Conservation (phyloP, 2,329 filamentous ascomycete genomes). For the Penicillium sp. region DNA sequence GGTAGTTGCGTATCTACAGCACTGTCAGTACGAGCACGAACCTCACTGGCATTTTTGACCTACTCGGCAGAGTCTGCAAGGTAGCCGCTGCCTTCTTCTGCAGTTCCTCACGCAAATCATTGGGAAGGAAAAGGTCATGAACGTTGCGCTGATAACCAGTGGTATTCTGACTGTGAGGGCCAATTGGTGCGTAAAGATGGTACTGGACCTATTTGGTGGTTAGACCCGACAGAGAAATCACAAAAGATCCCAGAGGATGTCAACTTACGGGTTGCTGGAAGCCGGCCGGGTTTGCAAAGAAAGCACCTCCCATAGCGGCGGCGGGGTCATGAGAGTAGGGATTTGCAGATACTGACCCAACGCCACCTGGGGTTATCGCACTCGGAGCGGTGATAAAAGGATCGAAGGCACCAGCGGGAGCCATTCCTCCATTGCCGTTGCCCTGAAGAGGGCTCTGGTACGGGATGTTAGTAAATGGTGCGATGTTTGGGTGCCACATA, state of each 20-base stretch:
- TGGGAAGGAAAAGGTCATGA: slow-evolving; percentile 88
- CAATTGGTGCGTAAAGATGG: slow-evolving; percentile 86
- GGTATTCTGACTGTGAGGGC: slow-evolving; percentile 75
- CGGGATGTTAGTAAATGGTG: slow-evolving; percentile 17
- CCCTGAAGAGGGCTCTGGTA: slow-evolving; percentile 37
- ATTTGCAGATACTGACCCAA: slow-evolving; percentile 55
- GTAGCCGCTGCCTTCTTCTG: slow-evolving; percentile 85
- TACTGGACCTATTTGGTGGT: slow-evolving; percentile 65
- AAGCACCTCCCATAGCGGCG: slow-evolving; percentile 57
- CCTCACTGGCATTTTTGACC: slow-evolving; percentile 23
- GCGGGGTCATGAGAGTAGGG: slow-evolving; percentile 72
- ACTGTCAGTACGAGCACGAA: slow-evolving; percentile 14
- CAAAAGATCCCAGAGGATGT: neutral
- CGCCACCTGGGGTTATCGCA: slow-evolving; percentile 47
- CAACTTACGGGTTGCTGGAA: slow-evolving; percentile 61
- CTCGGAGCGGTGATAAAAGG: slow-evolving; percentile 61
- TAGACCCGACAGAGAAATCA: slow-evolving; percentile 3
- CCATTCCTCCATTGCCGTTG: slow-evolving; percentile 51
- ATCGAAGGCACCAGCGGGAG: slow-evolving; percentile 55
- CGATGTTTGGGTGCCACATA: neutral
- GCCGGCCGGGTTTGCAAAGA: slow-evolving; percentile 58
- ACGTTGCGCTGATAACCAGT: slow-evolving; percentile 79
- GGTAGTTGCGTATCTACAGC: slow-evolving; percentile 65
- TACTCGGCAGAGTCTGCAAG: slow-evolving; percentile 77
- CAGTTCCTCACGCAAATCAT: slow-evolving; percentile 79